A percentile compares a stretch with the other conserved stretches of the same genome.
Evolutionary conservation across 2,329 filamentous ascomycete species (phyloP).

Genomic region (Trichophyton simii): DNA sequence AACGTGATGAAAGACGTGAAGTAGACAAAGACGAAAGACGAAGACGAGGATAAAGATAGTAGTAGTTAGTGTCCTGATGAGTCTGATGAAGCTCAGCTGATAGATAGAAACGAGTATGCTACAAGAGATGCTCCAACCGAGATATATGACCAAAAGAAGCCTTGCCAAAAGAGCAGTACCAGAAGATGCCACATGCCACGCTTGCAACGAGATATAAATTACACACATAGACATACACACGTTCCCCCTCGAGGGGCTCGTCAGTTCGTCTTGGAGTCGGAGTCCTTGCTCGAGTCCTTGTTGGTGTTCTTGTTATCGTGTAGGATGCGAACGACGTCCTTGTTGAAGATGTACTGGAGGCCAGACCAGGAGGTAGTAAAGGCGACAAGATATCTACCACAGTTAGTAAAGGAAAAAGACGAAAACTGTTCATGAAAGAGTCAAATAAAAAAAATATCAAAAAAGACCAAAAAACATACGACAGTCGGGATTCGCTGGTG

Average conservation of each 20-base stretch:
- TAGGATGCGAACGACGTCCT: conserved; percentile 83
- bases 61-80: no score
- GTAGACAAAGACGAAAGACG: background rate
- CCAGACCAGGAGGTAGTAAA: conserved; percentile 89
- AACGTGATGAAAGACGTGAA: no score
- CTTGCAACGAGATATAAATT: background rate
- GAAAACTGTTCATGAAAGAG: background rate
- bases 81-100: no score
- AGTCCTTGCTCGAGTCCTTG: background rate
- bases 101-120: background rate
- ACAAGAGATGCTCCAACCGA: background rate
- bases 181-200: background rate
- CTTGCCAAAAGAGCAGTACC: background rate
- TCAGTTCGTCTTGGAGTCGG: background rate
- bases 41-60: no score
- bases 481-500: conserved; percentile 1
- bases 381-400: conserved; percentile 63
- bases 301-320: background rate
- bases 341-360: conserved; percentile 78
- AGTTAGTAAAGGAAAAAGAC: background rate
- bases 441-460: background rate
- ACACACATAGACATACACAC: background rate
- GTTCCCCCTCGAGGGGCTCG: no score
- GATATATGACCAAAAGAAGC: background rate
- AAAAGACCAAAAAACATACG: no score